phyloP scores from a whole-genome alignment of 2,329 filamentous ascomycete genomes.

The Aspergillus neotritici region DNA sequence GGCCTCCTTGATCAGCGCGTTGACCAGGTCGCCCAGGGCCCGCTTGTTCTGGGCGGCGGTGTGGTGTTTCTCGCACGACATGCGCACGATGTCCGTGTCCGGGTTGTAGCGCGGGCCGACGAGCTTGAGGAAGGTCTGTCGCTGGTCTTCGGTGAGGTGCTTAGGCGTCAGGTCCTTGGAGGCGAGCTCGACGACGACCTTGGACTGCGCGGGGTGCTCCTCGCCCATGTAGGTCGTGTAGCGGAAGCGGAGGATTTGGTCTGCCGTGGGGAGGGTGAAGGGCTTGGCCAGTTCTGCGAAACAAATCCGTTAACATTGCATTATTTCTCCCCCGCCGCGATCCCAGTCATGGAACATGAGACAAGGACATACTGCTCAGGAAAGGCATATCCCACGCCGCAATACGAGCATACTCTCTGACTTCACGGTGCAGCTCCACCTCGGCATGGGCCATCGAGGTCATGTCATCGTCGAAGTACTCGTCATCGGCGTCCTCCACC shows the following conservation, averaged over 20 bases:
- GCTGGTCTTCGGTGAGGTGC: conserved; percentile 61
- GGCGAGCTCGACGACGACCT: conserved; percentile 89
- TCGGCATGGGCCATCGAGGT: conserved; percentile 77
- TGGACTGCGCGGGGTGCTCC: conserved; percentile 80
- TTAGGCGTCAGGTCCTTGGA: conserved; percentile 60
- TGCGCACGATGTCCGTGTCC: conserved; percentile 71
- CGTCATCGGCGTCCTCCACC: conserved; percentile 51
- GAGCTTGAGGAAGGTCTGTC: conserved; percentile 79
- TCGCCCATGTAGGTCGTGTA: conserved; percentile 98
- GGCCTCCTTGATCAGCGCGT: conserved; percentile 67
- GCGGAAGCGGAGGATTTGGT: conserved; percentile 77
- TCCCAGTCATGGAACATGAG: too few relatives aligned
- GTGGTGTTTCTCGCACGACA: conserved; percentile 83
- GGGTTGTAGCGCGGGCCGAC: conserved; percentile 84
- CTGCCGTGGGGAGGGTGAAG: conserved; percentile 63
- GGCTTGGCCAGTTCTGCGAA: conserved; percentile 72
- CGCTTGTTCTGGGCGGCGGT: conserved; percentile 94
- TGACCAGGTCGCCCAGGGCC: conserved; percentile 76
- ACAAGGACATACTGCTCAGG: conserved; percentile 62
- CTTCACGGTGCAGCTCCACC: conserved; percentile 79
- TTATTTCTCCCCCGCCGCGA: too few relatives aligned
- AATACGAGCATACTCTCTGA: conserved; percentile 80
- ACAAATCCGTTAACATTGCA: not conserved
- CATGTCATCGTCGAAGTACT: conserved; percentile 71
- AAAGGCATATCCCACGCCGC: conserved; percentile 95